Evolutionary conservation across 1,284 basidiomycete genomes (phyloP).

Genomic region (Salmacisia buchloeana): DNA sequence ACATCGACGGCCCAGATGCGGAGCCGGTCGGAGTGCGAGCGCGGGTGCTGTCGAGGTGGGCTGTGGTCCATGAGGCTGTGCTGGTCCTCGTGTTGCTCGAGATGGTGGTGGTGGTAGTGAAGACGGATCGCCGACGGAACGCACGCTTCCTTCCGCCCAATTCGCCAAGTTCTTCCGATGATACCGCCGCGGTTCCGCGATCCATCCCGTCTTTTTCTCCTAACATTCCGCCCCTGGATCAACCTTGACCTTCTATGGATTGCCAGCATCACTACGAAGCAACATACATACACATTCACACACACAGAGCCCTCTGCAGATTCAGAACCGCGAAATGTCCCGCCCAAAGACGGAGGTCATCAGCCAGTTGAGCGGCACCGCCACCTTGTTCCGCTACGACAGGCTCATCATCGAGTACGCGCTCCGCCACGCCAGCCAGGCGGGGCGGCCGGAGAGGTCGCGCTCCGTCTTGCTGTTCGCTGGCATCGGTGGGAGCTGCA

Average conservation of each 20-base stretch:
- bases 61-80: background rate
- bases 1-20: constrained; percentile 13
- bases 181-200: no score
- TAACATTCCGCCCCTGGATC: no score
- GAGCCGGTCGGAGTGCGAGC: constrained; percentile 5
- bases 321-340: constrained; percentile 68
- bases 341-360: constrained; percentile 66
- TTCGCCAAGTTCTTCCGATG: no score
- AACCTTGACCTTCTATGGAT: no score
- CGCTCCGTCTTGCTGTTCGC: constrained; percentile 13
- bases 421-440: constrained; percentile 74
- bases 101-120: no score
- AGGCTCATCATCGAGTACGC: constrained; percentile 75
- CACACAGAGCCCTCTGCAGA: background rate
- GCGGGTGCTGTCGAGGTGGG: background rate
- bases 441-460: constrained; percentile 55
- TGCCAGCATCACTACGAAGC: no score
- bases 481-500: constrained; percentile 10
- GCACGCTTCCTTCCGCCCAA: background rate
- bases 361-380: constrained; percentile 42
- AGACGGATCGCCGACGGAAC: background rate
- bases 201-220: no score
- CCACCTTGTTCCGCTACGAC: constrained; percentile 64
- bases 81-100: no score
- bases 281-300: background rate